These are phyloP conservation scores for Takashimella koratensis DNA, from an alignment of 1,284 basidiomycete genomes.

Conservation along the genomic window DNA sequence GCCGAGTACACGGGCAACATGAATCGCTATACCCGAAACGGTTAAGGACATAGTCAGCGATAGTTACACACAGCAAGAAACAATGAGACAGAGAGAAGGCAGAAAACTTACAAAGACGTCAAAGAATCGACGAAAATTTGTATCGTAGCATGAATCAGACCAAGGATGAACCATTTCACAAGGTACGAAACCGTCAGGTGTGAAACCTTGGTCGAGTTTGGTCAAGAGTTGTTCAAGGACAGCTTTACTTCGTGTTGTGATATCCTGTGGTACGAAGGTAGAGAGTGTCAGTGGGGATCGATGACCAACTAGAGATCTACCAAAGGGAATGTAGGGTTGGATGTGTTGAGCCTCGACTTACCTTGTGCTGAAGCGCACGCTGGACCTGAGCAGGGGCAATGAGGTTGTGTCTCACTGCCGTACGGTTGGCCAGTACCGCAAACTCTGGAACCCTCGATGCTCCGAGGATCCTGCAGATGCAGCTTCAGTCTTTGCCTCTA, in stretches of 20 bases:
- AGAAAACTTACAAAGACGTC: constrained; percentile 58
- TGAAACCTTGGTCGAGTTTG: constrained; percentile 23
- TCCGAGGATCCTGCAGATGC: constrained; percentile 56
- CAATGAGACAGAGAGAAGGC: background rate
- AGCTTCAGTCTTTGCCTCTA: background rate
- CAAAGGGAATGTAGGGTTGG: too few relatives aligned
- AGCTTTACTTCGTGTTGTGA: constrained; percentile 32
- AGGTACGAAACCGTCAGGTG: background rate
- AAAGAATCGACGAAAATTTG: constrained; percentile 70
- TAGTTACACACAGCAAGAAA: background rate
- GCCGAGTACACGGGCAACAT: constrained; percentile 78
- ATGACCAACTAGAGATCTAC: background rate
- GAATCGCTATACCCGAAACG: too few relatives aligned
- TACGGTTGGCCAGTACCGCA: constrained; percentile 61
- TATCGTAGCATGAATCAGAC: constrained; percentile 63
- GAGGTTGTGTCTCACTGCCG: constrained; percentile 58
- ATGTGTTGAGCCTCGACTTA: too few relatives aligned
- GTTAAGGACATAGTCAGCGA: background rate
- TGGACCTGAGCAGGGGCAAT: constrained; percentile 61
- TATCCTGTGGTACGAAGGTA: constrained; percentile 17
- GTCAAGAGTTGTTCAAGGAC: constrained; percentile 31
- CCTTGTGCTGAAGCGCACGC: constrained; percentile 52
- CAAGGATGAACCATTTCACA: constrained; percentile 72
- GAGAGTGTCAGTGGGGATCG: too few relatives aligned
- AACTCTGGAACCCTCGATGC: constrained; percentile 64